Percentiles rank a stretch among this genome's conserved stretches.
Evolutionary conservation across 2,329 filamentous ascomycete genomes (phyloP).

Genomic region (Chaetomiaceae sp.): DNA sequence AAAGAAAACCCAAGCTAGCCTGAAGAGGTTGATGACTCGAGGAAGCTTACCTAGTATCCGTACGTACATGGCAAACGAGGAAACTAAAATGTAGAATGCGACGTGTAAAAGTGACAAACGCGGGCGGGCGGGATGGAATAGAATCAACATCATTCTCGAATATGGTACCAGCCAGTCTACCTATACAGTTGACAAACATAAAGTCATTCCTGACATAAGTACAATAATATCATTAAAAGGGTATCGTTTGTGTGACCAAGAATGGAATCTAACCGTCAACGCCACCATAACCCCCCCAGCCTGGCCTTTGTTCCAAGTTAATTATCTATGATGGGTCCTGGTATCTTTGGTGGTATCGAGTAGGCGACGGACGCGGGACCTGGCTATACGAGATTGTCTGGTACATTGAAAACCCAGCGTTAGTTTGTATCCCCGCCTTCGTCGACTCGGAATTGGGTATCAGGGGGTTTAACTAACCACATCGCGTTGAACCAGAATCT

Average conservation of each 20-base stretch:
- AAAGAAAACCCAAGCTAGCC: not conserved
- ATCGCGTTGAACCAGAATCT: slow-evolving; percentile 34
- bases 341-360: slow-evolving; percentile 10
- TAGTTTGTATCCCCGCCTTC: too few species aligned
- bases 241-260: not conserved
- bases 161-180: too few species aligned
- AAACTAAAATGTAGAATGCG: too few species aligned
- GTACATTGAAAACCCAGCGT: not conserved
- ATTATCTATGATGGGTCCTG: slow-evolving; percentile 3
- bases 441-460: too few species aligned
- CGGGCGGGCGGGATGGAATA: too few species aligned
- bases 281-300: not conserved
- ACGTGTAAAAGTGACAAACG: too few species aligned
- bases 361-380: slow-evolving; percentile 7
- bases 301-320: not conserved
- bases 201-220: too few species aligned
- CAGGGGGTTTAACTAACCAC: slow-evolving; percentile 16
- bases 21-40: too few species aligned
- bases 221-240: not conserved
- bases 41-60: too few species aligned
- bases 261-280: slow-evolving; percentile 2
- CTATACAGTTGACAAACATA: too few species aligned
- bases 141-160: too few species aligned
- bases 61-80: too few species aligned
- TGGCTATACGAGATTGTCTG: slow-evolving; percentile 11